Conservation (phyloP, 2,329 filamentous ascomycete genomes). For the Teratosphaeria zuluensis region DNA sequence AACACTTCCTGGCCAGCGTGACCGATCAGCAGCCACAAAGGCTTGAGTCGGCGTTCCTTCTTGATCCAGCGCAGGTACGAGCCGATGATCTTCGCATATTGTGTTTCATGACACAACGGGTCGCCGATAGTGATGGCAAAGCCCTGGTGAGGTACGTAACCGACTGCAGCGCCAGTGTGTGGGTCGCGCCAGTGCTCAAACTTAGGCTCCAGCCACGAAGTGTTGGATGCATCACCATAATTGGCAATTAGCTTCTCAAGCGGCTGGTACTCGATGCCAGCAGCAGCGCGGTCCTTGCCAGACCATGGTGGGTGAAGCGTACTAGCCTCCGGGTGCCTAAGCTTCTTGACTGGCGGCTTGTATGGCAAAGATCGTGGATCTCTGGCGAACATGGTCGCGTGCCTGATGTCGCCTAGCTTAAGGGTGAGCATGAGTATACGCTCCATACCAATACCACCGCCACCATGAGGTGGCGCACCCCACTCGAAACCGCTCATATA, state of each 20-base stretch:
- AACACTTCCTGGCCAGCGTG: conserved; percentile 69
- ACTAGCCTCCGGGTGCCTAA: conserved; percentile 82
- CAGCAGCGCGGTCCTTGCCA: conserved; percentile 38
- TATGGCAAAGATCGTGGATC: conserved; percentile 80
- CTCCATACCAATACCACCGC: conserved; percentile 82
- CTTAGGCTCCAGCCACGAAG: conserved; percentile 82
- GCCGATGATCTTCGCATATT: conserved; percentile 64
- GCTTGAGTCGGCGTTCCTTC: conserved; percentile 61
- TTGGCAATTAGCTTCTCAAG: conserved; percentile 86
- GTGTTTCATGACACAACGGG: conserved; percentile 69
- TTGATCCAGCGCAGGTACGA: conserved; percentile 68
- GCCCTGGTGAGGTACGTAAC: conserved; percentile 67
- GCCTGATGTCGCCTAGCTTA: conserved; percentile 77
- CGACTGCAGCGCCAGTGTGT: conserved; percentile 69
- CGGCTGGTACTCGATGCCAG: conserved; percentile 53
- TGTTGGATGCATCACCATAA: conserved; percentile 89
- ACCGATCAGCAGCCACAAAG: conserved; percentile 84
- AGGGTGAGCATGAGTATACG: conserved; percentile 79
- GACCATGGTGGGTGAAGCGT: conserved; percentile 63
- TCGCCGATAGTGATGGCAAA: conserved; percentile 81
- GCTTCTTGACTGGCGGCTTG: conserved; percentile 48
- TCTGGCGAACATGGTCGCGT: conserved; percentile 77
- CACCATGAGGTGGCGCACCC: conserved; percentile 80
- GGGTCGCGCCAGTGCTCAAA: conserved; percentile 81
- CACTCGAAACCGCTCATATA: conserved; percentile 84